Conservation (phyloP, 2,329 filamentous ascomycete species). For the Fusarium newnesense region DNA sequence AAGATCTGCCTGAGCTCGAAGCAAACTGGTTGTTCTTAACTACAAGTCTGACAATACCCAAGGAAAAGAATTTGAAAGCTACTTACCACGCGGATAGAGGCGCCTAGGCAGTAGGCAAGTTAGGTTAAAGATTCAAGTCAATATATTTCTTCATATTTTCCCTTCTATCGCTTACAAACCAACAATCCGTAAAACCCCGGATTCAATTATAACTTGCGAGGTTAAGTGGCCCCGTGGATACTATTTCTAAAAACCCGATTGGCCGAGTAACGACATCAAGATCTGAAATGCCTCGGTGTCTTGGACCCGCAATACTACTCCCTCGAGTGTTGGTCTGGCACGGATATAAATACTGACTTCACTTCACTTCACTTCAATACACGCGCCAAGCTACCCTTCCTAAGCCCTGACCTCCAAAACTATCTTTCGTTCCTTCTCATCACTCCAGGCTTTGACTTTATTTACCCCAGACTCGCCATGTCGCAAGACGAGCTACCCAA, state of each 20-base stretch:
- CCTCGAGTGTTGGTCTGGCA: not conserved
- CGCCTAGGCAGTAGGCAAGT: too few species aligned
- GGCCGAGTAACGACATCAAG: accelerated
- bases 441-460: accelerated
- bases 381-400: not conserved
- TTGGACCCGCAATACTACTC: not conserved
- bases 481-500: not conserved
- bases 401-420: not conserved
- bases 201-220: not conserved
- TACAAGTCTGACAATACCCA: too few species aligned
- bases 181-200: not conserved
- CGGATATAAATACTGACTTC: not conserved
- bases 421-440: not conserved
- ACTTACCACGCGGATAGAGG: too few species aligned
- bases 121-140: not conserved
- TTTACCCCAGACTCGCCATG: not conserved
- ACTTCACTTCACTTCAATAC: not conserved
- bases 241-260: not conserved
- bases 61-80: too few species aligned
- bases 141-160: too few species aligned
- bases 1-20: too few species aligned
- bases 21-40: too few species aligned
- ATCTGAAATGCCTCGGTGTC: not conserved
- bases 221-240: not conserved
- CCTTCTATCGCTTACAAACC: too few species aligned